Conservation (phyloP, 805 yeast species). For the Metschnikowia cubensis region DNA sequence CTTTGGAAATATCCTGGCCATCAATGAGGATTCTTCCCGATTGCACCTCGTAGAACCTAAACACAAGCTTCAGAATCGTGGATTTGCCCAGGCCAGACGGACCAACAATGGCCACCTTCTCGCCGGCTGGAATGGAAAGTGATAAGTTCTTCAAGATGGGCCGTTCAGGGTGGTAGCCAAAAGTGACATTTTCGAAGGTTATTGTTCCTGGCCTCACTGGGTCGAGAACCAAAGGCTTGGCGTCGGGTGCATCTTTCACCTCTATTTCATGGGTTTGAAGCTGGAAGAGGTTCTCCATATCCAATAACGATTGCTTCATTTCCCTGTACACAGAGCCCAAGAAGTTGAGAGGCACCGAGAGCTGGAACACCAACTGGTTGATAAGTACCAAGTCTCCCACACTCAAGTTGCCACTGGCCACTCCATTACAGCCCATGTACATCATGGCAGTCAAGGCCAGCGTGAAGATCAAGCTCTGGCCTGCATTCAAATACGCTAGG, state of each 20-base stretch:
- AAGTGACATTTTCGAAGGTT: conserved; percentile 83
- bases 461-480: conserved; percentile 78
- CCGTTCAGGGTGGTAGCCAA: conserved; percentile 87
- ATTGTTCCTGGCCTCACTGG: conserved; percentile 64
- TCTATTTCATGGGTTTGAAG: conserved; percentile 70
- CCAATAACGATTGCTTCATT: conserved; percentile 84
- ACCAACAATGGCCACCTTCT: conserved; percentile 91
- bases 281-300: conserved; percentile 92
- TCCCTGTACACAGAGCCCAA: conserved; percentile 95
- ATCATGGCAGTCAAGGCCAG: conserved; percentile 92
- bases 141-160: conserved; percentile 78
- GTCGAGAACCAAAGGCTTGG: conserved; percentile 54
- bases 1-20: conserved; percentile 79
- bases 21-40: conserved; percentile 78
- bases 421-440: conserved; percentile 97
- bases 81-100: conserved; percentile 97
- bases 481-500: conserved; percentile 70
- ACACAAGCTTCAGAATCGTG: conserved; percentile 75
- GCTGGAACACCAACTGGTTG: conserved; percentile 93
- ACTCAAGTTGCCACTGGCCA: conserved; percentile 73
- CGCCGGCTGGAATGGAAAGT: conserved; percentile 85
- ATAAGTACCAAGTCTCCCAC: conserved; percentile 95
- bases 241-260: conserved; percentile 59
- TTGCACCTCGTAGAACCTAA: conserved; percentile 83
- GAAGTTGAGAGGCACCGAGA: conserved; percentile 91